Base-by-base conservation (phyloP, 305 asterid species). In the Stenogyne calaminthoides region DNA sequence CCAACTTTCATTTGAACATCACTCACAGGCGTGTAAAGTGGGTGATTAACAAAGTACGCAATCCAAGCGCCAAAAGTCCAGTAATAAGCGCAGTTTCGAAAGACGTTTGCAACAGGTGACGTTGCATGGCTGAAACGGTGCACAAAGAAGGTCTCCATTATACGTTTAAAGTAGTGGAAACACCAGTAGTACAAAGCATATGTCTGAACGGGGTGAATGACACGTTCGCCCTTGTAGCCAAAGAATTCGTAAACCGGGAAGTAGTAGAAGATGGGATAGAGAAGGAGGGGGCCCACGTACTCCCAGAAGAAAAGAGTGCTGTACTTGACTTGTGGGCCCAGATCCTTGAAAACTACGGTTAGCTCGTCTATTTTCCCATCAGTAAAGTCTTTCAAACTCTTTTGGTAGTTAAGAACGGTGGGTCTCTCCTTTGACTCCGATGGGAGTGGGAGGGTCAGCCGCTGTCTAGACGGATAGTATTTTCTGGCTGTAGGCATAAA, bases 61-160 rank as follows among this genome's bases (percentile, higher is more conserved):
- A 94, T 79, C 80, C 86, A 88, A 75, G 90, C 84, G 66, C 97
- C 97, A 73, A 91, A 94, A 75, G 91, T 88, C 99, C 98, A 94
- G 84, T 94, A 94, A 80, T 95, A 95, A 58, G 93, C 91, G 74
- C 99, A 95, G 89, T 95, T 95, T 10, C 99, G 85, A 54, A 92
- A 95, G 40, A 95, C 99, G 61, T 95, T 95, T 7, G 96, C 78
- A 61, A 95, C 54, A 9, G 99, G 99, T 18, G 99, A 95, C 10
- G 99, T 92, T 42, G 97, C 97, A 65, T 95, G 99, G 88, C 98
- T 92, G 77, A 95, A 95, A 8, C 92, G 96, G 80, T 95, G 99
- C 73, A 95, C 98, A 59, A 92, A 95, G 60, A 95, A 95, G 64
- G 99, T 95, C 59, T 92, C 98, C 90, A 89, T 80, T n/a, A 95